Percentiles rank a stretch among this genome's conserved stretches.
phyloP scores from a whole-genome alignment of 1,284 basidiomycete genomes.

The Neotropicomus parvogracilis region DNA sequence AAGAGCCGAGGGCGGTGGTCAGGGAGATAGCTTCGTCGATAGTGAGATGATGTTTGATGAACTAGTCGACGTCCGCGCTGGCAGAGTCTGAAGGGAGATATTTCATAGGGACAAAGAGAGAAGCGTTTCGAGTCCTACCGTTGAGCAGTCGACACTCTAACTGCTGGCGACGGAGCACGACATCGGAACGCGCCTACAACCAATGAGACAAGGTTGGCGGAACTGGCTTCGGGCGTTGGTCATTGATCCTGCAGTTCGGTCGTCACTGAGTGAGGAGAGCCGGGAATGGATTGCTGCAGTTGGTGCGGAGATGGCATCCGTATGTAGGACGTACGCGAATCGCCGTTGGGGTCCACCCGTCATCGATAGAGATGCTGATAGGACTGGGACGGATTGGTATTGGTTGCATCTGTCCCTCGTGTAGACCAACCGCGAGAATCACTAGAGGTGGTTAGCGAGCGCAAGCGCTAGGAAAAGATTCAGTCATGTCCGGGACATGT shows the following conservation, averaged over 20 bases:
- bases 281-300: constrained; percentile 28
- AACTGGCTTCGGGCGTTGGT: background rate
- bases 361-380: constrained; percentile 32
- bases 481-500: too few relatives aligned
- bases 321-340: constrained; percentile 31
- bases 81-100: constrained; percentile 71
- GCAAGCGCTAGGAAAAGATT: too few relatives aligned
- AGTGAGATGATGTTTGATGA: constrained; percentile 63
- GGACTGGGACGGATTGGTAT: constrained; percentile 32
- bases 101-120: constrained; percentile 26
- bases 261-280: constrained; percentile 16
- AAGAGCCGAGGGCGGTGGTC: constrained; percentile 70
- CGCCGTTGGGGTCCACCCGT: constrained; percentile 41
- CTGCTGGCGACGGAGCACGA: too few relatives aligned
- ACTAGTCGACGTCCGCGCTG: constrained; percentile 53
- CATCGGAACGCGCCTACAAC: too few relatives aligned
- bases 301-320: constrained; percentile 39
- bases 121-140: background rate
- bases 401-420: too few relatives aligned
- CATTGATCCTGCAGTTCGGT: constrained; percentile 18
- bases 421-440: too few relatives aligned
- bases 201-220: too few relatives aligned
- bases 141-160: too few relatives aligned
- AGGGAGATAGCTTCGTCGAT: constrained; percentile 69
- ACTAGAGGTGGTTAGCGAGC: too few relatives aligned